Percentiles rank a stretch among this genome's conserved stretches.
These are phyloP conservation scores for Rosellinia necatrix DNA, from an alignment of 2,329 filamentous ascomycete genomes.

Conservation along the genomic window DNA sequence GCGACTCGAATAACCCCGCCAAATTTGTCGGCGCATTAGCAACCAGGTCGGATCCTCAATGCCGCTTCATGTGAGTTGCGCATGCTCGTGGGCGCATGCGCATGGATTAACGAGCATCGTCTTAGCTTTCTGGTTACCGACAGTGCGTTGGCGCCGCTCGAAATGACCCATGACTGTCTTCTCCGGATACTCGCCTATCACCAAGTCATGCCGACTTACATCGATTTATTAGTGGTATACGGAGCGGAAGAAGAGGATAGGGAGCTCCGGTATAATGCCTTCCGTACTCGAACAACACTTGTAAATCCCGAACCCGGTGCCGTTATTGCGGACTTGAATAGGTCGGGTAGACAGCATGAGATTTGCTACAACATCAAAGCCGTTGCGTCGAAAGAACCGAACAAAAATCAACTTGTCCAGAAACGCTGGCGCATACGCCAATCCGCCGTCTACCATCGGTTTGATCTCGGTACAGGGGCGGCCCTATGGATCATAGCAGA, in stretches of 20 bases:
- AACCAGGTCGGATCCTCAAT: conserved; percentile 28
- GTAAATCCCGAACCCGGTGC: conserved; percentile 11
- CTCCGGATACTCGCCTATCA: conserved; percentile 36
- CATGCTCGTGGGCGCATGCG: neutral
- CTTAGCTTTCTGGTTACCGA: conserved; percentile 32
- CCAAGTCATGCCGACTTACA: conserved; percentile 41
- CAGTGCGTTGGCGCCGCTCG: conserved; percentile 28
- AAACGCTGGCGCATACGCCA: conserved; percentile 33
- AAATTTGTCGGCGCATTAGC: conserved; percentile 19
- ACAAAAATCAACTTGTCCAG: conserved; percentile 5
- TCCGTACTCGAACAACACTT: conserved; percentile 29
- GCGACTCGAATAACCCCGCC: conserved; percentile 8
- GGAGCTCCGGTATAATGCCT: conserved; percentile 36
- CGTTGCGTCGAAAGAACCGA: conserved; percentile 18
- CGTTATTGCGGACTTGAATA: conserved; percentile 26
- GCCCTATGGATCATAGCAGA: conserved; percentile 45
- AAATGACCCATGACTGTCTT: conserved; percentile 35
- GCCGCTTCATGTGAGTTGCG: conserved; percentile 37
- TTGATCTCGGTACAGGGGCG: conserved; percentile 36
- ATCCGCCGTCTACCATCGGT: conserved; percentile 35
- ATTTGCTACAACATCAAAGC: conserved; percentile 38
- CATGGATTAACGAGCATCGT: neutral
- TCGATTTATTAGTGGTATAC: conserved; percentile 34
- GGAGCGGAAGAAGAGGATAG: conserved; percentile 32
- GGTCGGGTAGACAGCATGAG: conserved; percentile 33